Evolutionary conservation across 1,284 basidiomycete species (phyloP).

Genomic region (Agroathelia rolfsii): DNA sequence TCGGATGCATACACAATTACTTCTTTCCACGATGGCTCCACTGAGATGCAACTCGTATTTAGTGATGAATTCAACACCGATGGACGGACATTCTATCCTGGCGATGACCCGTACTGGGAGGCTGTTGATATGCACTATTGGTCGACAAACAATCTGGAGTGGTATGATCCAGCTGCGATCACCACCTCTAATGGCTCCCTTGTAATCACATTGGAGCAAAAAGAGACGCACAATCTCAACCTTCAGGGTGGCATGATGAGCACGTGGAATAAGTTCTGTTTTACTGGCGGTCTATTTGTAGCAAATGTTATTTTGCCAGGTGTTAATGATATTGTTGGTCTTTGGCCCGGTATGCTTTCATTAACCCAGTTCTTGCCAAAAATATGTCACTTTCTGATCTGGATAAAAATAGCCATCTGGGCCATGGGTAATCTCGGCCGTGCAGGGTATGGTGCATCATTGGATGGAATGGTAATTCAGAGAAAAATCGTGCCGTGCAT

Average conservation of each 20-base stretch:
- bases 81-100: constrained; percentile 71
- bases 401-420: constrained; percentile 59
- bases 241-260: constrained; percentile 67
- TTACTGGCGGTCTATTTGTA: constrained; percentile 76
- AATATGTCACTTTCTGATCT: constrained; percentile 43
- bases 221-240: constrained; percentile 61
- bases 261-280: constrained; percentile 91
- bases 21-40: constrained; percentile 44
- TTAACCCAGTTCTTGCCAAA: constrained; percentile 1
- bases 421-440: constrained; percentile 56
- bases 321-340: constrained; percentile 37
- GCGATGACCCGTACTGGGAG: constrained; percentile 59
- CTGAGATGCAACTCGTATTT: constrained; percentile 62
- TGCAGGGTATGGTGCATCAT: constrained; percentile 38
- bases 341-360: constrained; percentile 38
- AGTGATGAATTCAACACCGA: constrained; percentile 86
- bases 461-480: constrained; percentile 32
- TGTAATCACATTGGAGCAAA: constrained; percentile 65
- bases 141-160: constrained; percentile 46
- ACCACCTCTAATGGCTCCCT: constrained; percentile 74
- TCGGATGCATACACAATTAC: constrained; percentile 44
- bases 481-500: constrained; percentile 4
- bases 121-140: constrained; percentile 32
- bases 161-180: constrained; percentile 73
- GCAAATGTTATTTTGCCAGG: constrained; percentile 80